phyloP scores from a whole-genome alignment of 2,329 filamentous ascomycete genomes.

The Trichoderma sp. region DNA sequence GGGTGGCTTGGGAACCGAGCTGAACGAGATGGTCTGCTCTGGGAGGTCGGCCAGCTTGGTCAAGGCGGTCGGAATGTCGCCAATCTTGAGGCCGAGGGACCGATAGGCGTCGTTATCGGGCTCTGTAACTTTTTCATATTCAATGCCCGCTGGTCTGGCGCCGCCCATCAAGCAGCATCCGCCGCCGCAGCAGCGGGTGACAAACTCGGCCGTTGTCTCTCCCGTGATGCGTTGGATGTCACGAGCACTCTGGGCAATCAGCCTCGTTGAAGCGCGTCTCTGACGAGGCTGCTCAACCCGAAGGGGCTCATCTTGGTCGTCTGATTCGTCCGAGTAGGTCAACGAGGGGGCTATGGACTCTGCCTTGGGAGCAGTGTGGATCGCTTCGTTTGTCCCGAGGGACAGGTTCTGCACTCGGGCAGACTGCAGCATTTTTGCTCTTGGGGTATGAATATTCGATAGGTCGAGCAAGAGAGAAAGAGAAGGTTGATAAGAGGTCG shows the following conservation, averaged over 20 bases:
- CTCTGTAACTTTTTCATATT: conserved; percentile 57
- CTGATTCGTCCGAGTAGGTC: conserved; percentile 65
- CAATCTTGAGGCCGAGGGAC: conserved; percentile 76
- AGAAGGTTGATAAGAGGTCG: not conserved
- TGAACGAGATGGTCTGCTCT: conserved; percentile 73
- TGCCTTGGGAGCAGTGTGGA: conserved; percentile 50
- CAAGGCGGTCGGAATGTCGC: conserved; percentile 72
- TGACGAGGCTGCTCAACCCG: conserved; percentile 51
- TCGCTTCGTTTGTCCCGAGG: conserved; percentile 44
- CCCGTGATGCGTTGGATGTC: conserved; percentile 68
- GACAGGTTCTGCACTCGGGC: conserved; percentile 24
- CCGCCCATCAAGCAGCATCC: conserved; percentile 62
- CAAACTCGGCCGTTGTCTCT: conserved; percentile 64
- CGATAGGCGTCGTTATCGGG: conserved; percentile 87
- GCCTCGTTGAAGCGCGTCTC: conserved; percentile 69
- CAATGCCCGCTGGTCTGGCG: conserved; percentile 50
- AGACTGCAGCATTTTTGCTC: conserved; percentile 24
- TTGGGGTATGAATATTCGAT: not conserved
- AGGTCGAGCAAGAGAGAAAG: not conserved
- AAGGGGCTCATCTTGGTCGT: conserved; percentile 58
- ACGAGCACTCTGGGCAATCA: conserved; percentile 66
- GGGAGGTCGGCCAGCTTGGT: conserved; percentile 74
- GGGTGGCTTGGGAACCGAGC: conserved; percentile 53
- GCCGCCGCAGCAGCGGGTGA: conserved; percentile 66
- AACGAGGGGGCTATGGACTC: conserved; percentile 63